phyloP scores from a whole-genome alignment of 805 yeast genomes.

The Candida suzukii region DNA sequence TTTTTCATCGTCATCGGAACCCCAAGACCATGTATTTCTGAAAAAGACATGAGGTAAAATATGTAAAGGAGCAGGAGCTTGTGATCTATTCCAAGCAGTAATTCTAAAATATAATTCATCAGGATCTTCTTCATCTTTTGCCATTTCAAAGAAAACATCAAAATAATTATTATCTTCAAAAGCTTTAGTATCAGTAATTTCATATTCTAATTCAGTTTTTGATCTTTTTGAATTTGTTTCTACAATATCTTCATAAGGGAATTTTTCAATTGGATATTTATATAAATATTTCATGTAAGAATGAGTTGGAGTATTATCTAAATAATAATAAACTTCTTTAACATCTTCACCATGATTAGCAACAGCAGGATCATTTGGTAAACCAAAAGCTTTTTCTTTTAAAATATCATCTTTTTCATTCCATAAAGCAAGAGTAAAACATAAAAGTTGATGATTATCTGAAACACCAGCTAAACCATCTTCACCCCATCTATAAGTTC shows the following conservation, averaged over 20 bases:
- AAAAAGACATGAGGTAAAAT: slow-evolving; percentile 77
- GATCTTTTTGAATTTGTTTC: slow-evolving; percentile 59
- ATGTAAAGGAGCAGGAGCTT: slow-evolving; percentile 82
- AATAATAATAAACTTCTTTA: slow-evolving; percentile 75
- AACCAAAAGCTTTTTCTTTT: slow-evolving; percentile 82
- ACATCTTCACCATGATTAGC: slow-evolving; percentile 97
- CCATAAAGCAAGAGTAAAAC: slow-evolving; percentile 84
- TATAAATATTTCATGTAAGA: slow-evolving; percentile 86
- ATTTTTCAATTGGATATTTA: slow-evolving; percentile 84
- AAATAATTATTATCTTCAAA: slow-evolving; percentile 71
- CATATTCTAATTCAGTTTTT: slow-evolving; percentile 69
- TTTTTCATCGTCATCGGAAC: slow-evolving; percentile 39
- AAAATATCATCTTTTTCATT: slow-evolving; percentile 79
- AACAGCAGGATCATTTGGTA: slow-evolving; percentile 69
- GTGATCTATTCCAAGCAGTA: slow-evolving; percentile 82
- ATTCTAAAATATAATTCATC: slow-evolving; percentile 77
- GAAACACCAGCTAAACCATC: slow-evolving; percentile 90
- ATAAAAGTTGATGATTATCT: slow-evolving; percentile 72
- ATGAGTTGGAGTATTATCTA: slow-evolving; percentile 91
- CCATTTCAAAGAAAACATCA: slow-evolving; percentile 86
- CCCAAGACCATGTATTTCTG: slow-evolving; percentile 95
- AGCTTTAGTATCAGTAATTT: slow-evolving; percentile 72
- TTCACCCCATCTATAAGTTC: slow-evolving; percentile 93
- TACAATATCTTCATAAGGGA: slow-evolving; percentile 73
- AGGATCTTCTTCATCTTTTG: slow-evolving; percentile 73